Percentiles rank a stretch among this genome's conserved stretches.
Conservation (phyloP, 805 yeast genomes). For the Barnettozyma sp. region DNA sequence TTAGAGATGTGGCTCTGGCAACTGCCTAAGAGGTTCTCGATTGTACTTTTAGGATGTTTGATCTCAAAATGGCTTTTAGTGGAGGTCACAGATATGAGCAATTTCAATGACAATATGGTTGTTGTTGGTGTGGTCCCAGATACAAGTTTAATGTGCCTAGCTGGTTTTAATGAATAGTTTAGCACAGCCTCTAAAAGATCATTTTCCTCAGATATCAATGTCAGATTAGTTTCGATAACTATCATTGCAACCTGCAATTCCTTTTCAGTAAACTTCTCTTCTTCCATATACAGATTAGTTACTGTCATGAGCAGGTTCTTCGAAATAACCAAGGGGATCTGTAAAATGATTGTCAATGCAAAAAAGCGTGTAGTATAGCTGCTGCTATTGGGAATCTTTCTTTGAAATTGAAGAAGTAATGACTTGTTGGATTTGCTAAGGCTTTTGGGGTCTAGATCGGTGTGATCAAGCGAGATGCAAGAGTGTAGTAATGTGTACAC, state of each 20-base stretch:
- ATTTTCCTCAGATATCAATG: background rate
- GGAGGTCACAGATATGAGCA: slow-evolving; percentile 10
- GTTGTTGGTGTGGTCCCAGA: slow-evolving; percentile 3
- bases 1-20: background rate
- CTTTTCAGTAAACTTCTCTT: background rate
- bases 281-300: background rate
- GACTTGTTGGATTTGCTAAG: slow-evolving; percentile 6
- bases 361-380: slow-evolving; percentile 10
- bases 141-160: no score
- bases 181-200: no score
- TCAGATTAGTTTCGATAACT: slow-evolving; percentile 10
- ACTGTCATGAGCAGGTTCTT: background rate
- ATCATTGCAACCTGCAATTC: slow-evolving; percentile 13
- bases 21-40: slow-evolving; percentile 2
- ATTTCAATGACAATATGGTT: slow-evolving; percentile 10
- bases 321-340: slow-evolving; percentile 6
- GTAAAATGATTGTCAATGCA: slow-evolving; percentile 15
- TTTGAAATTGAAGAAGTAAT: slow-evolving; percentile 11
- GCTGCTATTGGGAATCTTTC: slow-evolving; percentile 4
- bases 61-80: background rate
- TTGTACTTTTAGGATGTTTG: background rate
- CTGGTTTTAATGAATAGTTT: no score
- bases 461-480: background rate
- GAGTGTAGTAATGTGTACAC: background rate
- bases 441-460: background rate